Evolutionary conservation across 805 yeast species (phyloP).

Genomic region (Spathaspora boniae): DNA sequence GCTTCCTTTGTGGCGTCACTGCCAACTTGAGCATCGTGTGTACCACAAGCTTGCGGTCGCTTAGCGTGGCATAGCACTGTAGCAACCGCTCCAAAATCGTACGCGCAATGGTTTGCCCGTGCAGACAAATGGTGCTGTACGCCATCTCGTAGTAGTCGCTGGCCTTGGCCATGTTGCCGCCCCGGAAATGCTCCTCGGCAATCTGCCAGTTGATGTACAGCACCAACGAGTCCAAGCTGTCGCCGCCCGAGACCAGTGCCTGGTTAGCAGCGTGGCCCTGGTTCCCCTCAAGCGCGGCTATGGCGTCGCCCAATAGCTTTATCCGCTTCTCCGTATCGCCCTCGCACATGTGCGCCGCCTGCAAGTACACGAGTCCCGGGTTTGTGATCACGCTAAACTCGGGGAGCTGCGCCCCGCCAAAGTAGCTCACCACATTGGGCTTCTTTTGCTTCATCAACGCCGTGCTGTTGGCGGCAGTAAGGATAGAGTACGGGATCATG

Average conservation of each 20-base stretch:
- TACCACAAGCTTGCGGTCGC: background rate
- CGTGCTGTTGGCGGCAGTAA: constrained; percentile 13
- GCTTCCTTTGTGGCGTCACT: background rate
- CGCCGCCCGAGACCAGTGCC: constrained; percentile 4
- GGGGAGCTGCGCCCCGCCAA: constrained; percentile 32
- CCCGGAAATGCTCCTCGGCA: constrained; percentile 43
- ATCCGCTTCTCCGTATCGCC: constrained; percentile 20
- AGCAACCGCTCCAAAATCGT: constrained; percentile 2
- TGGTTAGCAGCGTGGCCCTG: constrained; percentile 2
- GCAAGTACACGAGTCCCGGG: constrained; percentile 26
- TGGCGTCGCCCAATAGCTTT: constrained; percentile 35
- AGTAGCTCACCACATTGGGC: constrained; percentile 14
- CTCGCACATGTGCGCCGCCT: constrained; percentile 16
- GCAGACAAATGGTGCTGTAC: constrained; percentile 5
- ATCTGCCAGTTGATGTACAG: constrained; percentile 44
- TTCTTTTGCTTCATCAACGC: constrained; percentile 14
- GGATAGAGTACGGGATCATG: constrained; percentile 43
- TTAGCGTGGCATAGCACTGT: constrained; percentile 1
- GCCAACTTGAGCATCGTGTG: constrained; percentile 4
- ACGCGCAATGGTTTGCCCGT: background rate
- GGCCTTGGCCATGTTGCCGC: constrained; percentile 15
- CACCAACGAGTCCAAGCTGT: constrained; percentile 3
- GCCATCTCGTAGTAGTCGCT: constrained; percentile 15
- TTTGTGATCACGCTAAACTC: constrained; percentile 25
- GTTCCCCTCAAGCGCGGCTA: constrained; percentile 2